These are phyloP conservation scores for Phytophthora sp. DNA, from an alignment of 352 stramenopile species.

Conservation along the genomic window DNA sequence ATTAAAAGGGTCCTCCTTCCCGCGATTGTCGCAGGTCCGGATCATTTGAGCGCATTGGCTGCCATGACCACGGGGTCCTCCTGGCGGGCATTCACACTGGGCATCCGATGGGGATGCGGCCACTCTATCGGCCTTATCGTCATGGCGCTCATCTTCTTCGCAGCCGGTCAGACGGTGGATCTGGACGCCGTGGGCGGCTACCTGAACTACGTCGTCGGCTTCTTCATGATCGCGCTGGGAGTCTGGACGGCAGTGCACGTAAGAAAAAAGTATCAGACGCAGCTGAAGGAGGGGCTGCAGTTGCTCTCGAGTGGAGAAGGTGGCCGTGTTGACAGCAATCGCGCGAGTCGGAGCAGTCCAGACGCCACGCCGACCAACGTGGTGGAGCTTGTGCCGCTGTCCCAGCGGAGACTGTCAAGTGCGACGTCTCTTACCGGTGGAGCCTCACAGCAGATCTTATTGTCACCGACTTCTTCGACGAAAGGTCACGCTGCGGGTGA, in stretches of 20 bases:
- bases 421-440: conserved; percentile 6
- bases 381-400: conserved; percentile 32
- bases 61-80: conserved; percentile 85
- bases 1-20: conserved; percentile 27
- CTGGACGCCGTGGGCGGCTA: conserved; percentile 65
- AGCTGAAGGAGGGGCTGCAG: conserved; percentile 46
- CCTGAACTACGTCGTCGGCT: conserved; percentile 75
- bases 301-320: conserved; percentile 8
- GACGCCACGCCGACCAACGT: conserved; percentile 25
- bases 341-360: conserved; percentile 17
- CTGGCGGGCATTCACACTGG: conserved; percentile 83
- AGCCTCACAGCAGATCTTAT: conserved; percentile 1
- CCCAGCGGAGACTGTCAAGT: conserved; percentile 21
- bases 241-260: conserved; percentile 61
- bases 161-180: conserved; percentile 49
- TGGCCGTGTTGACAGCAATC: background rate
- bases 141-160: conserved; percentile 88
- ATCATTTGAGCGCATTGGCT: conserved; percentile 91
- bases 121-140: conserved; percentile 90
- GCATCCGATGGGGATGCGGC: conserved; percentile 91
- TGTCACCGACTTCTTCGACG: conserved; percentile 8
- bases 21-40: conserved; percentile 49
- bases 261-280: conserved; percentile 54
- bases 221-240: conserved; percentile 82
- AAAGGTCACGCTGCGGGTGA: conserved; percentile 11